Percentiles rank a stretch among this genome's conserved stretches.
These are phyloP conservation scores for Blumeria hordei DNA, from an alignment of 2,329 filamentous ascomycete genomes.

Conservation along the genomic window DNA sequence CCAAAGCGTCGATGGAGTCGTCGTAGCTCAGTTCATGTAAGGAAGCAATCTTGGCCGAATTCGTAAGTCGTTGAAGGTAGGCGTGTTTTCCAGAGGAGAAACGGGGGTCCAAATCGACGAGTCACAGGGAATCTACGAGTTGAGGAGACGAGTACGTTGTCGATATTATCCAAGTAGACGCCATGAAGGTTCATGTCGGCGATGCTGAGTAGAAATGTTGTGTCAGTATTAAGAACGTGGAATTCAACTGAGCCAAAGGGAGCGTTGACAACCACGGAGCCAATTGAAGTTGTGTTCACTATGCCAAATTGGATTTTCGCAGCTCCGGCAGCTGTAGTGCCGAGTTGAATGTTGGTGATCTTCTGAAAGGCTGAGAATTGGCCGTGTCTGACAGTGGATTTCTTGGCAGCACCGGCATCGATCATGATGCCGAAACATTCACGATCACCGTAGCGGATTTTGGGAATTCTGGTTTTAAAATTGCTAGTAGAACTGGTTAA, in stretches of 20 bases:
- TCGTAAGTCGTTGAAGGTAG: too few relatives aligned
- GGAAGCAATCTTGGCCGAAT: too few relatives aligned
- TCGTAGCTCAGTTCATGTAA: too few relatives aligned
- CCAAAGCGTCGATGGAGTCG: not conserved
- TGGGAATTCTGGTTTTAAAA: not conserved
- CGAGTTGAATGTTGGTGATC: not conserved
- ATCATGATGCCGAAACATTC: conserved; percentile 1
- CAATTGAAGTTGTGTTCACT: not conserved
- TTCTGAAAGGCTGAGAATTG: not conserved
- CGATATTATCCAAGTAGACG: not conserved
- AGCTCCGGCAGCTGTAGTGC: not conserved
- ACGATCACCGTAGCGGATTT: not conserved
- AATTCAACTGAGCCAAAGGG: not conserved
- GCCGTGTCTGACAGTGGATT: not conserved
- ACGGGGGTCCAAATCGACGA: not conserved
- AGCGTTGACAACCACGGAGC: not conserved
- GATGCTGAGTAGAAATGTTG: conserved; percentile 1
- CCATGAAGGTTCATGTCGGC: not conserved
- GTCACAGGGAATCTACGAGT: not conserved
- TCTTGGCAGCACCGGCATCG: not conserved
- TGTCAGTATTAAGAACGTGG: not conserved
- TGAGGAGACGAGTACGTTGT: not conserved
- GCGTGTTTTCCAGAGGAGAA: not conserved
- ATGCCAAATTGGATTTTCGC: not conserved
- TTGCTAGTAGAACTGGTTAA: not conserved